Base-by-base conservation (phyloP, 257 asterid species). In the Solanum commersonii region DNA sequence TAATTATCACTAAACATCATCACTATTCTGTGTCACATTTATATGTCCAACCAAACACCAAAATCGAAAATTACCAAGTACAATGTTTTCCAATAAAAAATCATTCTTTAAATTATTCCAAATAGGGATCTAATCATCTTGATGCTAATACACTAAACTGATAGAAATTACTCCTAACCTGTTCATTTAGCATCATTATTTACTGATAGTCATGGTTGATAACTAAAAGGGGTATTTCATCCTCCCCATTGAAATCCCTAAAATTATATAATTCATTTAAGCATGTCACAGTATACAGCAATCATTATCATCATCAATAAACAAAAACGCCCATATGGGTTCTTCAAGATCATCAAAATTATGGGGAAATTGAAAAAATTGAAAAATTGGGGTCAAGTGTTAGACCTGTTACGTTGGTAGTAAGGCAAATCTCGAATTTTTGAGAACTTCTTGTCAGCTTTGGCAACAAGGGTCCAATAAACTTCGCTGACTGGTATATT, bases 391-490 rank as follows among this genome's bases (percentile, higher is more conserved):
- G 20, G 84, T 23, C 38, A 34, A 37, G 83, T 76, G 25, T 27
- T 27, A 27, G 79, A 96, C 99, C 98, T 91, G 88, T 95, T 94
- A 83, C 98, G 96, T 88, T 96, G 98, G 89, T 97, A 95, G 89
- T 94, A 96, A 18, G 98, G 98, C 90, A 96, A 94, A 92, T 97
- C 99, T 23, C 99, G 95, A 91, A 97, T 97, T 95, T 97, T 95
- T 34, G 99, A 95, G 91, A 97, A 96, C 87, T 97, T 97, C 94
- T 95, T 97, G 91, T 97, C 99, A 87, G 99, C 99, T 90, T 97
- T 97, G 87, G 98, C 97, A 79, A 95, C 99, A 90, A 97, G 93
- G 56, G 93, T 72, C 99, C 98, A 96, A 90, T 96, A 97, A 29
- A 93, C 93, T 93, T 97, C 99, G 92, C 87, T 94, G 90, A 95